phyloP scores from a whole-genome alignment of 345 rosid species.

The Nephelium lappaceum region DNA sequence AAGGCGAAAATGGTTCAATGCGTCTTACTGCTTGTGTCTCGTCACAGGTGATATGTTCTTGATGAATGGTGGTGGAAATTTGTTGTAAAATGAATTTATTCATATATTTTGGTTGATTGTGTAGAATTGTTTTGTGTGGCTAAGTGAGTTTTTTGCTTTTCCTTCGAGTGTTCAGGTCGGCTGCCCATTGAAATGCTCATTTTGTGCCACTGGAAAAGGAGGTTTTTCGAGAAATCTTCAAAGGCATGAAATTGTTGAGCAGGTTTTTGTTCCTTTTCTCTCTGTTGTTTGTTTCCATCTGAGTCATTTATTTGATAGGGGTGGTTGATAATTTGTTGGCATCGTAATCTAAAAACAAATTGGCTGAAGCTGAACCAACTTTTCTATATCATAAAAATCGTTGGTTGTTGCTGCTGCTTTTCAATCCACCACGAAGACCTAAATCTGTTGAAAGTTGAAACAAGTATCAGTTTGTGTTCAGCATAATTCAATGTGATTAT shows the following conservation, averaged over 20 bases:
- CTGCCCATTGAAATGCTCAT: constrained; percentile 93
- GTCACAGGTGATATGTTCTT: constrained; percentile 64
- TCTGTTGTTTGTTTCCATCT: constrained; percentile 10
- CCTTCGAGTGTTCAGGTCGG: constrained; percentile 66
- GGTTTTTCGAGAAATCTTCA: constrained; percentile 91
- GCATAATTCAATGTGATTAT: constrained; percentile 2
- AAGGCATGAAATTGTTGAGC: constrained; percentile 89
- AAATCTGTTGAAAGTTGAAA: not conserved
- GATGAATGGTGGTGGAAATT: not conserved
- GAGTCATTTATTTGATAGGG: not conserved
- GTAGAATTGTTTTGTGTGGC: not conserved
- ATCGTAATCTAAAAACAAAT: not conserved
- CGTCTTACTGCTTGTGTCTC: constrained; percentile 98
- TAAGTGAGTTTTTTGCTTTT: constrained; percentile 2
- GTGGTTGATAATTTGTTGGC: not conserved
- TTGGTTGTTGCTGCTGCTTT: not conserved
- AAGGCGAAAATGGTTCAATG: constrained; percentile 71
- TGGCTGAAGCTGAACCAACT: not conserved
- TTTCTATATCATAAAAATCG: not conserved
- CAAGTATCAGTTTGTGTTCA: not conserved
- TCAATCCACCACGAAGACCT: not conserved
- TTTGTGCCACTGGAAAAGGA: constrained; percentile 99
- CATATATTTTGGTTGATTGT: not conserved
- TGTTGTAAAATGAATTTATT: not conserved
- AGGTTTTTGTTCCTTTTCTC: constrained; percentile 44